Evolutionary conservation across 1,284 basidiomycete species (phyloP), one percentile per base, ranked within the genome.

Genomic region (Irpex lacteus): DNA sequence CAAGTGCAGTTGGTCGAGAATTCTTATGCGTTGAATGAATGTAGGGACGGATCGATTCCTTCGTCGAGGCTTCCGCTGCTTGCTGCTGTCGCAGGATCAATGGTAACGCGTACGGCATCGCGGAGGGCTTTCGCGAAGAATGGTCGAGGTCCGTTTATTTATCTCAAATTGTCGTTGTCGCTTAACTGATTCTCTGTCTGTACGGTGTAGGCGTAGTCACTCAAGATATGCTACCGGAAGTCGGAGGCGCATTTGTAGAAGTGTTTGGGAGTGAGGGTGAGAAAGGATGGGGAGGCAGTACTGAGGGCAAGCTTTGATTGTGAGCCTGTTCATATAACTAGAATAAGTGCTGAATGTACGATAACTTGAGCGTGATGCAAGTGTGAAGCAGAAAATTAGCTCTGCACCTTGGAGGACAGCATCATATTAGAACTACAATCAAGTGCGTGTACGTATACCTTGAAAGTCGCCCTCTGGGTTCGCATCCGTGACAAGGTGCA

Each of bases 1-100:
- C 36, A 61, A 40, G 36, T 5, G 36, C 38, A 18, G 63, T 15
- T 55, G 19, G 15, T 4, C n/a, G 21, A 26, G 3, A 3, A 26
- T 26, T 26, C 21, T 26, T 26, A 26, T 26, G 21, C 21, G 21
- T 26, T 26, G 21, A 26, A 26, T 26, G 21, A 26, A 26, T 26
- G 47, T 57, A 84, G 83, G 32, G 85, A 87, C 69, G 75, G 77
- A 63, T 78, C 74, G 55, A 80, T 88, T 65, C 82, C 85, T 32
- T 76, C 81, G 53, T 86, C 83, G 59, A 82, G 81, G 66, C 84
- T 98, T 67, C 92, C 96, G 0, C 77, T 98, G 7, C 78, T 98
- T 2, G 94, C 96, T 0, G 94, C 96, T 1, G 85, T 92, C n/a
- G 96, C 89, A 1, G 97, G 89, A 0, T 93, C 93, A 36, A 87